These are phyloP conservation scores for Cladosporium sp. DNA, from an alignment of 2,329 filamentous ascomycete species.

Conservation along the genomic window DNA sequence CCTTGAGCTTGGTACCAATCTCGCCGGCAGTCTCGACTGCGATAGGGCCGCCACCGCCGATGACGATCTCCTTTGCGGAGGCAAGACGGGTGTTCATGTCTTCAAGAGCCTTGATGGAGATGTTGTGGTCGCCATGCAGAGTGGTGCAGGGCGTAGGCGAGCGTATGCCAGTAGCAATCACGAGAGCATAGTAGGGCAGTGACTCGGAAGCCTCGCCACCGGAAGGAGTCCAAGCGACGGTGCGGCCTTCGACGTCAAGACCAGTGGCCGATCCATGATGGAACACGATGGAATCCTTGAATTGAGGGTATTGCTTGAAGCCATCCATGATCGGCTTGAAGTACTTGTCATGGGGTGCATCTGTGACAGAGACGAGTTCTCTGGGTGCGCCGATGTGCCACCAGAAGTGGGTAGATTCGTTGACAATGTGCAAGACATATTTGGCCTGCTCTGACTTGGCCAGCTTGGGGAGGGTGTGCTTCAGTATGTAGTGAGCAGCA, in stretches of 20 bases:
- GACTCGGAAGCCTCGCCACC: slow-evolving; percentile 29
- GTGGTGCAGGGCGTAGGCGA: slow-evolving; percentile 45
- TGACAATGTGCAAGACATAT: slow-evolving; percentile 53
- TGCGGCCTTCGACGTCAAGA: slow-evolving; percentile 42
- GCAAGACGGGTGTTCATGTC: slow-evolving; percentile 30
- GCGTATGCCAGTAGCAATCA: slow-evolving; percentile 53
- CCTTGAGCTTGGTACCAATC: slow-evolving; percentile 32
- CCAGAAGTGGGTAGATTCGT: slow-evolving; percentile 51
- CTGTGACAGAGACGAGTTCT: slow-evolving; percentile 45
- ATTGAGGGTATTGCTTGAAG: slow-evolving; percentile 48
- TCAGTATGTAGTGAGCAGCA: slow-evolving; percentile 51
- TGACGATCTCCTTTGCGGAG: slow-evolving; percentile 32
- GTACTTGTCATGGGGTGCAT: slow-evolving; percentile 45
- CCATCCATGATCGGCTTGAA: slow-evolving; percentile 47
- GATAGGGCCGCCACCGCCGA: slow-evolving; percentile 35
- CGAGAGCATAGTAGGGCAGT: slow-evolving; percentile 50
- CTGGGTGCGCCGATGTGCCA: slow-evolving; percentile 52
- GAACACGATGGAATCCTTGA: slow-evolving; percentile 38
- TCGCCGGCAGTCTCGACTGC: slow-evolving; percentile 38
- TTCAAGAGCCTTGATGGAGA: slow-evolving; percentile 29
- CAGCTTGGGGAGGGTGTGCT: slow-evolving; percentile 46
- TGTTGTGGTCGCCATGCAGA: slow-evolving; percentile 35
- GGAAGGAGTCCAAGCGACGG: slow-evolving; percentile 39
- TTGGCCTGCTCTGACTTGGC: slow-evolving; percentile 24
- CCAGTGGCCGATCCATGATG: slow-evolving; percentile 47